Percentiles rank a stretch among this genome's conserved stretches.
phyloP scores from a whole-genome alignment of 768 basidiomycete genomes.

The Lenzites betulinus region DNA sequence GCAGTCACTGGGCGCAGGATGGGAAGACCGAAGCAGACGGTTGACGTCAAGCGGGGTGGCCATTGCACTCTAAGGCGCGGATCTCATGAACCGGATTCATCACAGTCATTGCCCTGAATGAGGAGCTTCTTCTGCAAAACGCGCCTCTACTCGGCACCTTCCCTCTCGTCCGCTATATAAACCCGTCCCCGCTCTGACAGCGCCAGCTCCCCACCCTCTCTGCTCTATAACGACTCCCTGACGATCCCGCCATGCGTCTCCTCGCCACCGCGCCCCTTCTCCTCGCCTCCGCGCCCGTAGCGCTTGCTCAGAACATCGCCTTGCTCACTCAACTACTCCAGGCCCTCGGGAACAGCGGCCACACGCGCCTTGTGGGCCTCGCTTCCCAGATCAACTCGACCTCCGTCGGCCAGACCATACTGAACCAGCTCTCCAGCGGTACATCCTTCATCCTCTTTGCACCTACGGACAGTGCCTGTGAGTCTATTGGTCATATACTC shows the following conservation, averaged over 20 bases:
- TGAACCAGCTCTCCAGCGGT: conserved; percentile 45
- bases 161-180: conserved; percentile 5
- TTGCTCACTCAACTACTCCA: conserved; percentile 37
- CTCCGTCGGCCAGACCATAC: conserved; percentile 43
- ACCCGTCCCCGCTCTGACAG: not conserved
- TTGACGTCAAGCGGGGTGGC: no score
- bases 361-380: conserved; percentile 44
- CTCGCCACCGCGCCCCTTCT: conserved; percentile 5
- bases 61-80: no score
- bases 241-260: conserved; percentile 15
- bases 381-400: conserved; percentile 47
- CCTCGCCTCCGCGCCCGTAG: conserved; percentile 26
- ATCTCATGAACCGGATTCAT: no score
- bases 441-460: conserved; percentile 54
- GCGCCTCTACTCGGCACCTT: not conserved
- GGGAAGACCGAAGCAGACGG: no score
- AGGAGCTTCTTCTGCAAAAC: conserved; percentile 6
- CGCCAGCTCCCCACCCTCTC: not conserved
- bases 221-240: not conserved
- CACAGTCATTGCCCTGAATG: not conserved
- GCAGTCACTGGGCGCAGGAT: no score
- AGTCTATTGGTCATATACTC: conserved; percentile 20
- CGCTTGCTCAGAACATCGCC: conserved; percentile 35
- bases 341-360: conserved; percentile 42
- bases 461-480: conserved; percentile 57